These are phyloP conservation scores for Calonectria pauciramosa DNA, from an alignment of 2,329 filamentous ascomycete genomes.

Conservation along the genomic window DNA sequence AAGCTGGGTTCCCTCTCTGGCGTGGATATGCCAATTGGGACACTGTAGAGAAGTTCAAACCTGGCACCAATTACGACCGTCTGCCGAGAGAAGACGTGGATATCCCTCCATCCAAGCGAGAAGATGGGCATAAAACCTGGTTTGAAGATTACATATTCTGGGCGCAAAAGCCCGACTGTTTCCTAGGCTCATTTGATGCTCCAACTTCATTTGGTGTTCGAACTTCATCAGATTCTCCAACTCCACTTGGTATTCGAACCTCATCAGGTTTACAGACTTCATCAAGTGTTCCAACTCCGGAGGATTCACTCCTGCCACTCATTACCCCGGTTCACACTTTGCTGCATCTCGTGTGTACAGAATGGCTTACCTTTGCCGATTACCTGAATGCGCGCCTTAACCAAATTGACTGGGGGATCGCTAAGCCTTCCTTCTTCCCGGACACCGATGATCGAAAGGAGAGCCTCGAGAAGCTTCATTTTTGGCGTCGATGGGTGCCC, in stretches of 20 bases:
- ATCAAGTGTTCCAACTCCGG: not conserved
- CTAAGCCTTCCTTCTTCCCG: not conserved
- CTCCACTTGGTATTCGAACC: not conserved
- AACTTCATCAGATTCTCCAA: not conserved
- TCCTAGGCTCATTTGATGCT: not conserved
- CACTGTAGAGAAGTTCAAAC: not conserved
- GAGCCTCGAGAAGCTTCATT: not conserved
- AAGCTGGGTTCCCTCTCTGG: not conserved
- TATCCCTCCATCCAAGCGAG: not conserved
- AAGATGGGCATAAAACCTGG: not conserved
- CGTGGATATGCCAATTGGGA: not conserved
- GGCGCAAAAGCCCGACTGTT: not conserved
- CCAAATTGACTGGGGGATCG: not conserved
- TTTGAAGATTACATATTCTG: slow-evolving; percentile 1
- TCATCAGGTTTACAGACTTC: not conserved
- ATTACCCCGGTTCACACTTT: not conserved
- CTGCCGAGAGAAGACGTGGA: not conserved
- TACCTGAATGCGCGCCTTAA: not conserved
- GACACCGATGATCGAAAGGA: not conserved
- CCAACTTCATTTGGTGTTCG: not conserved
- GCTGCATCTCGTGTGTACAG: not conserved
- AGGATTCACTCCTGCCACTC: not conserved
- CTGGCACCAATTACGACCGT: not conserved
- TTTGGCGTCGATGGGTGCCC: not conserved
- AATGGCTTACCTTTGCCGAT: not conserved